These are phyloP conservation scores for Pythium coloratum DNA, from an alignment of 352 stramenopile genomes.

Conservation along the genomic window DNA sequence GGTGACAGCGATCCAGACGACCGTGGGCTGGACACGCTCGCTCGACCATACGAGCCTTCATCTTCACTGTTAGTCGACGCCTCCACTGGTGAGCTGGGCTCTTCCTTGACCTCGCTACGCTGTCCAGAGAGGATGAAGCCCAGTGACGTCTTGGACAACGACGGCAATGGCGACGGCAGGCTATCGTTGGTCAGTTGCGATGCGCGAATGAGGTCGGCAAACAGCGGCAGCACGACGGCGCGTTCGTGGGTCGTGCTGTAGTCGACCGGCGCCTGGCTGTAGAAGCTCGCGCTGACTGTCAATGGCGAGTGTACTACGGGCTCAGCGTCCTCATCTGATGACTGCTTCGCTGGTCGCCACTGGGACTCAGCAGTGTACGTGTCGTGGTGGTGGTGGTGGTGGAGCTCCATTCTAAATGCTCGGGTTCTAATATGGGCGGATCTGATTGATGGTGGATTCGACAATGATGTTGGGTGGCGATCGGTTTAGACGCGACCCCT, in stretches of 20 bases:
- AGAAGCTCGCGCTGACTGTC: conserved; percentile 9
- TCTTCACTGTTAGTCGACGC: conserved; percentile 6
- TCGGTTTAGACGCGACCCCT: not conserved
- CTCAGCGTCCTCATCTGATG: not conserved
- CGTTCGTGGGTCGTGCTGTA: conserved; percentile 12
- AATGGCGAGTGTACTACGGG: not conserved
- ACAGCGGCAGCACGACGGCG: conserved; percentile 13
- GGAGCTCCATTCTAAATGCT: not conserved
- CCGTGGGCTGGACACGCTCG: conserved; percentile 1
- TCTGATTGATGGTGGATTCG: not conserved
- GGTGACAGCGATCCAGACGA: conserved; percentile 13
- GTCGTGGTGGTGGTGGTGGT: not conserved
- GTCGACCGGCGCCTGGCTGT: not conserved
- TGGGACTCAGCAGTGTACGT: not conserved
- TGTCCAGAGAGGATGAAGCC: conserved; percentile 59
- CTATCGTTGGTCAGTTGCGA: conserved; percentile 20
- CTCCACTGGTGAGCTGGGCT: not conserved
- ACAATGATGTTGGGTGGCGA: not conserved
- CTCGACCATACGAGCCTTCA: conserved; percentile 7
- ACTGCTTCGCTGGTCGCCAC: not conserved
- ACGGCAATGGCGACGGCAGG: conserved; percentile 7
- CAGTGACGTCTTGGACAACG: conserved; percentile 48
- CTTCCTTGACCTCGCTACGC: conserved; percentile 23
- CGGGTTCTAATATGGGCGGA: too few relatives aligned
- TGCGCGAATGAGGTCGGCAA: conserved; percentile 25